Percentiles rank a stretch among this genome's conserved stretches.
These are phyloP conservation scores for Artemisia argyi DNA, from an alignment of 129 eudicot genomes.

Conservation along the genomic window DNA sequence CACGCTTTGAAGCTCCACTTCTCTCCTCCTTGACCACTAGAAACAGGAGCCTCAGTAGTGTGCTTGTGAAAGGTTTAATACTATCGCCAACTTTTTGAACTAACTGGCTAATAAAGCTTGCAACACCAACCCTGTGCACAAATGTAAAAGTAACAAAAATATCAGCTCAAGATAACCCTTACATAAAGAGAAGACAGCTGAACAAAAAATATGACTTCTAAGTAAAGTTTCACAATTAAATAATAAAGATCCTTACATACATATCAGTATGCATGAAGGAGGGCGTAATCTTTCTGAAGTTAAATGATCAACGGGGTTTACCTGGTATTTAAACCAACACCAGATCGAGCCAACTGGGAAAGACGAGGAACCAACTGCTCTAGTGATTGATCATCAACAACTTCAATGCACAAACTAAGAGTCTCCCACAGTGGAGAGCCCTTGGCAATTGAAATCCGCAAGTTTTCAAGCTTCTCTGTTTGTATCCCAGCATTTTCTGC, in stretches of 20 bases:
- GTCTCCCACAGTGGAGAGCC: conserved; percentile 99
- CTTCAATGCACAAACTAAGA: conserved; percentile 79
- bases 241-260: not conserved
- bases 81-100: conserved; percentile 80
- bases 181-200: not conserved
- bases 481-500: conserved; percentile 95
- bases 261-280: not conserved
- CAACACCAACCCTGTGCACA: conserved; percentile 84
- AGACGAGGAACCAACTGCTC: conserved; percentile 91
- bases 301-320: conserved; percentile 16
- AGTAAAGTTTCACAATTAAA: not conserved
- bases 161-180: not conserved
- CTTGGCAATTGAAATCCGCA: conserved; percentile 88
- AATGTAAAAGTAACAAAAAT: conserved; percentile 10
- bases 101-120: conserved; percentile 76
- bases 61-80: conserved; percentile 73
- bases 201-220: not conserved
- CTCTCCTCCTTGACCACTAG: conserved; percentile 84
- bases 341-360: conserved; percentile 85
- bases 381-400: conserved; percentile 70
- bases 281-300: not conserved
- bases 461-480: conserved; percentile 88
- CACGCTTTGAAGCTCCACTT: conserved; percentile 83
- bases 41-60: conserved; percentile 74
- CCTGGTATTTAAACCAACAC: conserved; percentile 98